These are phyloP conservation scores for Mycena olivaceomarginata DNA, from an alignment of 768 basidiomycete genomes.

Conservation along the genomic window DNA sequence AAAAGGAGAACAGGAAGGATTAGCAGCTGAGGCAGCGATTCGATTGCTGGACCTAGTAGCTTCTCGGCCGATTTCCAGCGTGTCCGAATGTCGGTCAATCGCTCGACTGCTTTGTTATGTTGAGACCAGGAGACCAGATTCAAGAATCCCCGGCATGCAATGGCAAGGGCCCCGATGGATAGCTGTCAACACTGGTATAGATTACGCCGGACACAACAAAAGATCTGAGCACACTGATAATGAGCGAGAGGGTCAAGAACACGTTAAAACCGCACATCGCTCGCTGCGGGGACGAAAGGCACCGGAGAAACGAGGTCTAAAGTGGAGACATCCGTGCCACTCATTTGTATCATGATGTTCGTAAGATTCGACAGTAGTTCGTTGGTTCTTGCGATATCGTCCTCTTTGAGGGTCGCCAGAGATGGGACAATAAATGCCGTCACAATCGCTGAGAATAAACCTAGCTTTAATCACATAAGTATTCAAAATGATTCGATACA, in stretches of 20 bases:
- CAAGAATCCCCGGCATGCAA: slow-evolving; percentile 42
- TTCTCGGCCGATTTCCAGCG: slow-evolving; percentile 41
- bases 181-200: slow-evolving; percentile 21
- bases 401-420: slow-evolving; percentile 27
- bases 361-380: slow-evolving; percentile 36
- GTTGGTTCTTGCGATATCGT: slow-evolving; percentile 34
- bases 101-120: slow-evolving; percentile 30
- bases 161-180: slow-evolving; percentile 40
- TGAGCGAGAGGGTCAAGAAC: slow-evolving; percentile 43
- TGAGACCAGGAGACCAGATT: slow-evolving; percentile 37
- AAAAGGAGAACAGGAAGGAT: slow-evolving; percentile 45
- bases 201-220: too few relatives aligned
- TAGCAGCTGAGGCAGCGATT: slow-evolving; percentile 39
- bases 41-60: slow-evolving; percentile 38
- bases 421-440: slow-evolving; percentile 46
- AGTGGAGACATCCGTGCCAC: neutral
- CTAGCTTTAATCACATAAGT: slow-evolving; percentile 30
- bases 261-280: slow-evolving; percentile 40
- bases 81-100: slow-evolving; percentile 41
- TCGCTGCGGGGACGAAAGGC: neutral
- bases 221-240: slow-evolving; percentile 32
- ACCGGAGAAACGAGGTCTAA: neutral
- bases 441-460: slow-evolving; percentile 47
- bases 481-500: neutral
- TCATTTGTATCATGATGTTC: slow-evolving; percentile 14